Percentiles rank a stretch among this genome's conserved stretches.
These are phyloP conservation scores for Dichomitus squalens DNA, from an alignment of 1,284 basidiomycete species.

Conservation along the genomic window DNA sequence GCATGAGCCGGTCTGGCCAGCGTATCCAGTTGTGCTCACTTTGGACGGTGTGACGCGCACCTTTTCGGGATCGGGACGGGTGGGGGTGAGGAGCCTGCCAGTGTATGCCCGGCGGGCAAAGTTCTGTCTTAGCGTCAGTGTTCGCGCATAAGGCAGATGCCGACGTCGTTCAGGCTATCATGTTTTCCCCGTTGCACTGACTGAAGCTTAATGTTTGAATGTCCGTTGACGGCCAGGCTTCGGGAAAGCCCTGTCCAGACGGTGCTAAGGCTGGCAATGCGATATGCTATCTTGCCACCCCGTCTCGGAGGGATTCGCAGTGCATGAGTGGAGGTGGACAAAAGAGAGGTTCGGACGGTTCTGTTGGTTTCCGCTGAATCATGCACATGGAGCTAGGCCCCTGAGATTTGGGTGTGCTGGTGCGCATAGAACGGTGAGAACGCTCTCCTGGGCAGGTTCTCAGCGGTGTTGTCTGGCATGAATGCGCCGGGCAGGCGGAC, in stretches of 20 bases:
- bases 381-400: not conserved
- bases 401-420: not conserved
- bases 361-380: not conserved
- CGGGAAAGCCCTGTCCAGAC: not conserved
- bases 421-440: not conserved
- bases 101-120: not conserved
- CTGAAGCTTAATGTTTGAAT: not conserved
- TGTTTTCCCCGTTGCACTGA: not conserved
- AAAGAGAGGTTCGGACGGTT: not conserved
- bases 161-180: not conserved
- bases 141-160: not conserved
- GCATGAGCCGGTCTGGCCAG: conserved; percentile 9
- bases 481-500: not conserved
- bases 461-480: not conserved
- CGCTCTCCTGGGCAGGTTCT: not conserved
- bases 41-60: conserved; percentile 3
- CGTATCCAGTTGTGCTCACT: not conserved
- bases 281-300: not conserved
- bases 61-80: not conserved
- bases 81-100: not conserved
- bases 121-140: not conserved
- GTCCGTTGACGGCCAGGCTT: not conserved
- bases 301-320: not conserved
- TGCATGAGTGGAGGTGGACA: not conserved
- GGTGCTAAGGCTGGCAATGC: not conserved